Evolutionary conservation across 306 rosid species (phyloP), one percentile per base, ranked within the genome.

Genomic region (Corylus avellana): DNA sequence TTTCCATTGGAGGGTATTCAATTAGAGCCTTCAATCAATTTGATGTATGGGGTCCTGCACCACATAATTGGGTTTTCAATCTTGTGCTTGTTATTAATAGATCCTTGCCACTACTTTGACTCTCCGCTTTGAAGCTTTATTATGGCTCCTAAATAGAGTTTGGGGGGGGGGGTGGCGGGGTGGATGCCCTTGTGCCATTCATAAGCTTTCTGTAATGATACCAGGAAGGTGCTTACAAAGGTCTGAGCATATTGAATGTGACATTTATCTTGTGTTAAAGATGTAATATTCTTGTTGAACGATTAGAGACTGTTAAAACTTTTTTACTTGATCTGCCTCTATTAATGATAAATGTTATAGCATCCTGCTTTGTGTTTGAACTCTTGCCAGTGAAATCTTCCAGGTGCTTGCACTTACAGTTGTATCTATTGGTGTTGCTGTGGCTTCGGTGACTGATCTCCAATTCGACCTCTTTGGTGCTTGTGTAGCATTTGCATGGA

Each of bases 381-480:
- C 44, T 17, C 25, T 42, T 67, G 72, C 72, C 72, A 67, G 69
- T 61, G 74, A 78, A 84, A 81, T 61, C 66, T 85, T 76, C 80
- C 92, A 93, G 98, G 93, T 84, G 54, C 78, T 91, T 62, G 88
- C 97, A 58, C 92, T 93, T 49, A 68, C 83, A 1, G 86, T 90
- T 62, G 98, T 91, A 73, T 93, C 92, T 62, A 66, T 91, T 78
- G 98, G 97, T 74, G 94, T 93, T 53, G 91, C 94, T 44, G 91
- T 93, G 76, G 97, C 94, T 22, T 91, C 94, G 7, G 97, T 91
- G 51, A 88, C 97, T 37, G 95, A 93, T 86, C 83, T 93, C 80
- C 97, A 93, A 79, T 91, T 93, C 79, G 85, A 91, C 39, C 72
- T 87, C 35, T 93, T 90, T 84, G 97, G 97, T 70, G 95, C 95